Evolutionary conservation across 1,284 basidiomycete species (phyloP).

Genomic region (Ustilago tritici): DNA sequence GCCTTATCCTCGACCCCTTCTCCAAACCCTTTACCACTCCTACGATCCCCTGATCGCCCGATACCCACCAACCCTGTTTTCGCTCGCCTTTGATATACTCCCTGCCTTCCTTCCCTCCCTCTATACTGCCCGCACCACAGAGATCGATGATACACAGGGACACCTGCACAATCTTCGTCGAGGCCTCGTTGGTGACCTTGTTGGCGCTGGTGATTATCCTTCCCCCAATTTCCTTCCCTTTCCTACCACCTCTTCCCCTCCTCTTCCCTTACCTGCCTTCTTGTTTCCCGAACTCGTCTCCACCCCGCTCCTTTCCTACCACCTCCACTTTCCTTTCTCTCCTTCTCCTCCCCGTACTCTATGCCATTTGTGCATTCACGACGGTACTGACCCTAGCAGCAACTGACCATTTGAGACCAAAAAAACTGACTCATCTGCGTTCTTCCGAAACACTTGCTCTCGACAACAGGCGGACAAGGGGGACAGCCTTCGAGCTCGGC

Average conservation of each 20-base stretch:
- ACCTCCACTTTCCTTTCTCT: background rate
- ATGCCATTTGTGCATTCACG: background rate
- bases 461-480: conserved; percentile 12
- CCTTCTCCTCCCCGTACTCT: background rate
- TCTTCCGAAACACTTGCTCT: background rate
- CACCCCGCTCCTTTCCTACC: background rate
- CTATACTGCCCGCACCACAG: conserved; percentile 15
- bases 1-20: background rate
- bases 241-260: background rate
- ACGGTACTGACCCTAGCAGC: background rate
- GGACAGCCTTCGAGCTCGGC: conserved; percentile 26
- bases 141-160: conserved; percentile 16
- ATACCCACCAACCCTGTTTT: background rate
- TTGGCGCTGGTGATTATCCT: conserved; percentile 53
- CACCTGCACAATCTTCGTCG: conserved; percentile 34
- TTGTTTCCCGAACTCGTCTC: background rate
- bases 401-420: background rate
- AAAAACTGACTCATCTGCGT: conserved; percentile 9
- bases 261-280: background rate
- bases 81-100: background rate
- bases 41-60: no score
- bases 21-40: conserved; percentile 9
- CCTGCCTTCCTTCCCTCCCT: background rate
- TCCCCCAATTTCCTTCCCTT: conserved; percentile 1
- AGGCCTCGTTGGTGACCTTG: conserved; percentile 42